Evolutionary conservation across 2,329 filamentous ascomycete species (phyloP), one percentile per base, ranked within the genome.

Genomic region (Periconia sp.): DNA sequence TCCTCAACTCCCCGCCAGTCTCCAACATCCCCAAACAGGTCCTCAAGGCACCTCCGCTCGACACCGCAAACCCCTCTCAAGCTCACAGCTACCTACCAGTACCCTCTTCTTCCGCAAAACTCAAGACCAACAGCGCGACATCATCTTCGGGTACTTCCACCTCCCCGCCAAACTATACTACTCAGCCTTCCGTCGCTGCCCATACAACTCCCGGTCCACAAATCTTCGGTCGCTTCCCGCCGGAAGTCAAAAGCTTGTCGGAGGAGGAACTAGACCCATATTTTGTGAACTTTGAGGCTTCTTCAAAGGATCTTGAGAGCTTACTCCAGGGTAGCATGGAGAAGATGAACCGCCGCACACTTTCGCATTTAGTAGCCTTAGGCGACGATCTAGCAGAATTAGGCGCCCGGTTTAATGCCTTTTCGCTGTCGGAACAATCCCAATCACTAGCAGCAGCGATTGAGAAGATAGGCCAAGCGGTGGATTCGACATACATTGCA

Each of bases 211-310:
- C 84, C 7, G 82, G 83, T 2, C 85, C 69, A 1, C 89, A 91
- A 64, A 75, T 88, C 10, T 86, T 91, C 61, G 85, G 85, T 18
- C 87, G 92, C 15, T 97, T 99, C 60, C 94, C 94, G 5, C 88
- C 91, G 0, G 86, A 91, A 23, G 83, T 87, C 2, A 85, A 87
- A 57, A 85, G 85, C 49, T 77, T 97, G 50, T 90, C 85, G 60
- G 95, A 99, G 72, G 86, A 92, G 64, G 93, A 97, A 49, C 81
- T 99, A 15, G 94, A 99, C 66, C 92, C 92, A 1, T 99, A 97
- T 73, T 99, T 99, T 74, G 87, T 93, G 54, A 89, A 91, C 37
- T 99, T 95, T 62, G 95, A 99, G 71, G 82, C 88, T 2, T 93
- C 92, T 1, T 96, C 92, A 10, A 92, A 94, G 69, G 93, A 97